Percentiles rank a stretch among this genome's conserved stretches.
Conservation (phyloP, 2,329 filamentous ascomycete species). For the Aspergillus caelatus region DNA sequence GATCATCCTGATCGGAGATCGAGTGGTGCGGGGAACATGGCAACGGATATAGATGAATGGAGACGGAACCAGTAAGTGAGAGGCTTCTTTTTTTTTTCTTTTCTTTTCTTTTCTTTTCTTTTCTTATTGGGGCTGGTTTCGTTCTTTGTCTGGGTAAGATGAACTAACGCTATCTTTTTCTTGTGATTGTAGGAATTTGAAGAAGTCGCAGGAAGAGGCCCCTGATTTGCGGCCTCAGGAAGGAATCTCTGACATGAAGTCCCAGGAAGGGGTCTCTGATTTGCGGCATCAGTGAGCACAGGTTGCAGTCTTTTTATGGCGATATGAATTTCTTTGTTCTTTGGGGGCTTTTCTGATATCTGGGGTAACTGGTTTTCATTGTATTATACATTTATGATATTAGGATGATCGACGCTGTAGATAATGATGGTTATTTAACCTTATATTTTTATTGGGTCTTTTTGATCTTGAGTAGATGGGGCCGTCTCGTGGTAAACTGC, state of each 20-base stretch:
- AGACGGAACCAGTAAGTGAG: not conserved
- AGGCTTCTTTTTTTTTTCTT: not conserved
- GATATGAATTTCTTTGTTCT: not conserved
- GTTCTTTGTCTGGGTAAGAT: not conserved
- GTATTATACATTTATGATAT: not conserved
- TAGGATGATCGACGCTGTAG: not conserved
- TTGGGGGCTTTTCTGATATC: not conserved
- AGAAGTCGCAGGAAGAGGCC: not conserved
- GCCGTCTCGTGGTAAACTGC: not conserved
- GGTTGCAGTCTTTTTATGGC: not conserved
- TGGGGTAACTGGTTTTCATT: not conserved
- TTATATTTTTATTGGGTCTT: not conserved
- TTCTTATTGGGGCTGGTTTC: not conserved
- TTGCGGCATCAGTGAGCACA: not conserved
- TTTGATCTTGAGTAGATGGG: not conserved
- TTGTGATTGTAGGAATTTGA: not conserved
- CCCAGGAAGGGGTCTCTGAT: not conserved
- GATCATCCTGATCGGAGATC: slow-evolving; percentile 20
- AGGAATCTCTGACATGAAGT: not conserved
- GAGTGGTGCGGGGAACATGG: slow-evolving; percentile 21
- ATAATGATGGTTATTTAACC: not conserved
- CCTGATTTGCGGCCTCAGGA: not conserved
- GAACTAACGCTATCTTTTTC: not conserved
- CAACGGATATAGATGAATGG: slow-evolving; percentile 52
- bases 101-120: no score